A percentile compares a stretch with the other conserved stretches of the same genome.
These are phyloP conservation scores for Chaetomiaceae sp. DNA, from an alignment of 2,329 filamentous ascomycete genomes.

Conservation along the genomic window DNA sequence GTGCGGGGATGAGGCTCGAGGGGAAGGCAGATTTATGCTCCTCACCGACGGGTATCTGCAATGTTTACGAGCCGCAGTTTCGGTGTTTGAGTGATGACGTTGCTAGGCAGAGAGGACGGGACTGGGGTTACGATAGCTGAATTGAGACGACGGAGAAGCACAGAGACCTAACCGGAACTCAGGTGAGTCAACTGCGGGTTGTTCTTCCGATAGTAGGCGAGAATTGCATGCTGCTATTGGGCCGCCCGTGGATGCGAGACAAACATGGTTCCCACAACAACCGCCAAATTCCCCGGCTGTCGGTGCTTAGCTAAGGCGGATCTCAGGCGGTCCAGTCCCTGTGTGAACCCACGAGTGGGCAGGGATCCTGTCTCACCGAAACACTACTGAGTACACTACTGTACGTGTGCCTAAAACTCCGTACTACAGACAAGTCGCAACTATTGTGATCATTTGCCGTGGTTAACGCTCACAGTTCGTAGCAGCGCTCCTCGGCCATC, in stretches of 20 bases:
- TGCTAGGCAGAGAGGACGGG: constrained; percentile 10
- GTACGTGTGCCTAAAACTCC: no score
- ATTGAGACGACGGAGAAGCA: background rate
- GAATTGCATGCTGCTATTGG: constrained; percentile 16
- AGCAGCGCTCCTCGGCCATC: no score
- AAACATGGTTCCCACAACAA: constrained; percentile 23
- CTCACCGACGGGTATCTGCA: background rate
- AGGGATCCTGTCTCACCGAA: no score
- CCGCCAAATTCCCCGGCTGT: background rate
- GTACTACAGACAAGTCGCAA: no score
- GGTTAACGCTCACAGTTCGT: no score
- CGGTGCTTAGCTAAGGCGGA: no score
- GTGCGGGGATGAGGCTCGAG: no score
- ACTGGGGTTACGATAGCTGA: background rate
- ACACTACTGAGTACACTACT: no score
- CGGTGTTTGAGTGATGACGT: constrained; percentile 6
- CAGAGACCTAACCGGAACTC: constrained; percentile 16
- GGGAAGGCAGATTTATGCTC: background rate
- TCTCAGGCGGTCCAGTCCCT: no score
- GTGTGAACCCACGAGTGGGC: no score
- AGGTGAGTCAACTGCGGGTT: background rate
- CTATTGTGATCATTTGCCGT: no score
- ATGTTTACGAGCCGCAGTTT: constrained; percentile 12
- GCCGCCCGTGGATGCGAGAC: constrained; percentile 11
- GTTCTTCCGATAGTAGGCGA: constrained; percentile 8